Percentiles rank a stretch among this genome's conserved stretches.
These are phyloP conservation scores for Achlya hypogyna DNA, from an alignment of 352 stramenopile genomes.

Conservation along the genomic window DNA sequence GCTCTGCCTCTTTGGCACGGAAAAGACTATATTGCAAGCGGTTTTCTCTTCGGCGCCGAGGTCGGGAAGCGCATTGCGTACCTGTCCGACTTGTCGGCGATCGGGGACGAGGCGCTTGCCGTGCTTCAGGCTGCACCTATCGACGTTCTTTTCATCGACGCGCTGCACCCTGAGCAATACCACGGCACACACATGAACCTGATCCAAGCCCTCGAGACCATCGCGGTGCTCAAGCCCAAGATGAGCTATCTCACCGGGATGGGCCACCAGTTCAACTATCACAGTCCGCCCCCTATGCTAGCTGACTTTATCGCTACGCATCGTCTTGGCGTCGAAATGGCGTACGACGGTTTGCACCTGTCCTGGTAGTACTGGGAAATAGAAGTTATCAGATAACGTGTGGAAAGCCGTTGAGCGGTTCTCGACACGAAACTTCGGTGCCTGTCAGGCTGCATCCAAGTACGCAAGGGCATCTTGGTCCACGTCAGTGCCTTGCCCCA, in stretches of 20 bases:
- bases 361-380: no score
- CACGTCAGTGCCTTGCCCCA: no score
- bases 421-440: no score
- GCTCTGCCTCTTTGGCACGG: slow-evolving; percentile 79
- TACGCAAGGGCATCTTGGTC: no score
- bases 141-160: slow-evolving; percentile 78
- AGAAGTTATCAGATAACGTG: no score
- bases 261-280: slow-evolving; percentile 80
- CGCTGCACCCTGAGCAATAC: slow-evolving; percentile 58
- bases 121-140: slow-evolving; percentile 48
- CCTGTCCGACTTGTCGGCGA: slow-evolving; percentile 80
- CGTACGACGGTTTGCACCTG: slow-evolving; percentile 65
- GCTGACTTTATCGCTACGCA: slow-evolving; percentile 37
- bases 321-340: slow-evolving; percentile 67
- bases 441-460: no score
- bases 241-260: slow-evolving; percentile 76
- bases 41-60: slow-evolving; percentile 72
- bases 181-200: slow-evolving; percentile 85
- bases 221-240: slow-evolving; percentile 51
- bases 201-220: slow-evolving; percentile 50
- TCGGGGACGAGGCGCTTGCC: slow-evolving; percentile 44
- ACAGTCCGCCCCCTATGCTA: slow-evolving; percentile 36
- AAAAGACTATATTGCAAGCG: slow-evolving; percentile 61
- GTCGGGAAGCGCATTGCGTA: slow-evolving; percentile 68
- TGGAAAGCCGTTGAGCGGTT: no score